phyloP scores from a whole-genome alignment of 768 basidiomycete genomes.

The Lactifluus piperatus region DNA sequence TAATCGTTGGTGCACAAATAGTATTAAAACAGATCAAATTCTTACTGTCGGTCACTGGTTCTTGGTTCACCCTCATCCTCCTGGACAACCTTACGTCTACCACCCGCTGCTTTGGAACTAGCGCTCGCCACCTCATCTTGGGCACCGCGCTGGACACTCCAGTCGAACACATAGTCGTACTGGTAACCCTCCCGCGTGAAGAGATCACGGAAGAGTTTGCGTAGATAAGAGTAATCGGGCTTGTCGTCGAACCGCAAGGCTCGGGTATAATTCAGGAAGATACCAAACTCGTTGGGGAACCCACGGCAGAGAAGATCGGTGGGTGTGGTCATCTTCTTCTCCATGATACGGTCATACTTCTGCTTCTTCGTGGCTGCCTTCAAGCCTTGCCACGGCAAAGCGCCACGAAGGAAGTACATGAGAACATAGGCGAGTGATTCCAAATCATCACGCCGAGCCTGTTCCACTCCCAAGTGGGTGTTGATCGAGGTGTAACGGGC shows the following conservation, averaged over 20 bases:
- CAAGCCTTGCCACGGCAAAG: conserved; percentile 97
- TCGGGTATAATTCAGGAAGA: conserved; percentile 98
- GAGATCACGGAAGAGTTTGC: conserved; percentile 97
- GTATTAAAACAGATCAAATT: conserved; percentile 22
- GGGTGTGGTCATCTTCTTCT: conserved; percentile 99
- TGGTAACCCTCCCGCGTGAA: conserved; percentile 97
- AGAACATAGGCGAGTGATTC: conserved; percentile 98
- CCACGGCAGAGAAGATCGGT: conserved; percentile 95
- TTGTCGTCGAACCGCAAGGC: conserved; percentile 99
- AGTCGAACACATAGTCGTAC: conserved; percentile 99
- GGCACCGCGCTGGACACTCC: conserved; percentile 80
- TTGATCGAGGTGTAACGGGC: conserved; percentile 99
- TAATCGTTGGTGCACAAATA: conserved; percentile 12
- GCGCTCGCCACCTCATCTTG: conserved; percentile 55
- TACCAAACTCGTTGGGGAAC: conserved; percentile 99
- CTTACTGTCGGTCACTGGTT: conserved; percentile 77
- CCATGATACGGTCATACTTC: conserved; percentile 99
- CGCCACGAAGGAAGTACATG: conserved; percentile 99
- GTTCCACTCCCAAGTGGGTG: conserved; percentile 97
- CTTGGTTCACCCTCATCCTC: conserved; percentile 75
- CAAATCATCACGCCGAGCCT: conserved; percentile 94
- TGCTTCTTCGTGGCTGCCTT: conserved; percentile 99
- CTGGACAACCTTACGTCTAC: conserved; percentile 72
- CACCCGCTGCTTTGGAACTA: conserved; percentile 52
- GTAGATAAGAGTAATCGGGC: conserved; percentile 98